Conservation (phyloP, 345 rosid species). For the Corchorus capsularis region DNA sequence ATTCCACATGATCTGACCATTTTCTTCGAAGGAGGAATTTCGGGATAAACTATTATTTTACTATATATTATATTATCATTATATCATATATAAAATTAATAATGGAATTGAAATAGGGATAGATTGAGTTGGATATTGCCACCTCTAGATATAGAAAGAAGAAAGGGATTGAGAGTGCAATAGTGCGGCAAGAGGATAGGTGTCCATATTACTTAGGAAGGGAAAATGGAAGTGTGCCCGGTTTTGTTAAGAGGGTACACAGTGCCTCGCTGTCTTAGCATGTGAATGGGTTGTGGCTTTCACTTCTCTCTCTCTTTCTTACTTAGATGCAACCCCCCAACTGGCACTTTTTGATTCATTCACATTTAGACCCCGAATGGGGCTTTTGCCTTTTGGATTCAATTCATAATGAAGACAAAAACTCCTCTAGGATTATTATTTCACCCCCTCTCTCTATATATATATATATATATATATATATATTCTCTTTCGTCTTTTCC, state of each 20-base stretch:
- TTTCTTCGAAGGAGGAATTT: too few relatives aligned
- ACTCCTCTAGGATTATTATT: constrained; percentile 22
- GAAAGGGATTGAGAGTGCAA: not conserved
- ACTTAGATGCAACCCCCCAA: constrained; percentile 30
- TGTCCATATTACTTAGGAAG: constrained; percentile 38
- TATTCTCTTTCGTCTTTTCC: constrained; percentile 30
- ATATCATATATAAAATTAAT: too few relatives aligned
- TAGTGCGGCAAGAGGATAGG: constrained; percentile 25
- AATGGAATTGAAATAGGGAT: too few relatives aligned
- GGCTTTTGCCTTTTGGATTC: not conserved
- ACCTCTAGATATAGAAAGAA: too few relatives aligned
- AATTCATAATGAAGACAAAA: constrained; percentile 31
- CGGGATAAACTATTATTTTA: too few relatives aligned
- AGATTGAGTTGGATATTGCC: too few relatives aligned
- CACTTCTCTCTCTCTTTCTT: constrained; percentile 17
- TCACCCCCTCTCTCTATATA: too few relatives aligned
- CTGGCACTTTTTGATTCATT: constrained; percentile 46
- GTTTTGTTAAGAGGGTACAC: constrained; percentile 51
- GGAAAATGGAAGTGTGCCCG: constrained; percentile 44
- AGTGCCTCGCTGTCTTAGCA: constrained; percentile 69
- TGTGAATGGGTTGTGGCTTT: constrained; percentile 46
- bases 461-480: too few relatives aligned
- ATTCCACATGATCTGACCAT: too few relatives aligned
- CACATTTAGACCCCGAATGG: constrained; percentile 24
- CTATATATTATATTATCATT: too few relatives aligned